Evolutionary conservation across 805 yeast genomes (phyloP).

Genomic region (Debaryomyces castellii): DNA sequence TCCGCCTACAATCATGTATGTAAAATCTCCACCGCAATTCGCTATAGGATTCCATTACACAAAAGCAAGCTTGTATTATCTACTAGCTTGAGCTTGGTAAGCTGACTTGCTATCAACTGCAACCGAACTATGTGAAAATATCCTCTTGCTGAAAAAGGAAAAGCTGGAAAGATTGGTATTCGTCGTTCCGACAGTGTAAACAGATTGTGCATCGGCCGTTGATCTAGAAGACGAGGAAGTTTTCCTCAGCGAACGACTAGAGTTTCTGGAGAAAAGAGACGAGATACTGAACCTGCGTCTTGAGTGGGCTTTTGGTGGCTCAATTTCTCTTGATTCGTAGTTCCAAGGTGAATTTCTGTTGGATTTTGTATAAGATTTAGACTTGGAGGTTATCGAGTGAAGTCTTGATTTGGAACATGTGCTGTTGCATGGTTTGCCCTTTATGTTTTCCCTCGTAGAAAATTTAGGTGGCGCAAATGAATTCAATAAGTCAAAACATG

Average conservation of each 20-base stretch:
- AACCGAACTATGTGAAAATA: not conserved
- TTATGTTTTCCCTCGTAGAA: not conserved
- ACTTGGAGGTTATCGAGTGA: not conserved
- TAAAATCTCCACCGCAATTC: not conserved
- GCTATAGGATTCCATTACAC: not conserved
- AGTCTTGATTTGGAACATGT: not conserved
- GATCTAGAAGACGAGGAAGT: not conserved
- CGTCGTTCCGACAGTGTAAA: constrained; percentile 14
- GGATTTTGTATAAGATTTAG: constrained; percentile 1
- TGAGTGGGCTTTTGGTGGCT: not conserved
- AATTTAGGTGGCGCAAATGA: constrained; percentile 12
- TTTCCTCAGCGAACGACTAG: not conserved
- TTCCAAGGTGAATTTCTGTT: not conserved
- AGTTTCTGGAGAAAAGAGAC: constrained; percentile 5
- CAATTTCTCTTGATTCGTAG: not conserved
- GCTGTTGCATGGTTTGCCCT: not conserved
- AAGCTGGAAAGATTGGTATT: constrained; percentile 22
- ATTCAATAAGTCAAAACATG: constrained; percentile 23
- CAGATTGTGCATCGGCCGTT: constrained; percentile 15
- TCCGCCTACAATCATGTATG: constrained; percentile 8
- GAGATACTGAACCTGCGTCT: constrained; percentile 5
- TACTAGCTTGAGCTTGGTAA: not conserved
- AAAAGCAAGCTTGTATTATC: not conserved
- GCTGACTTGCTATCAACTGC: constrained; percentile 6
- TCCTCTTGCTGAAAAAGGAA: constrained; percentile 16